Evolutionary conservation across 2,329 filamentous ascomycete genomes (phyloP).

Genomic region (Cladosporium austrohemisphaericum): DNA sequence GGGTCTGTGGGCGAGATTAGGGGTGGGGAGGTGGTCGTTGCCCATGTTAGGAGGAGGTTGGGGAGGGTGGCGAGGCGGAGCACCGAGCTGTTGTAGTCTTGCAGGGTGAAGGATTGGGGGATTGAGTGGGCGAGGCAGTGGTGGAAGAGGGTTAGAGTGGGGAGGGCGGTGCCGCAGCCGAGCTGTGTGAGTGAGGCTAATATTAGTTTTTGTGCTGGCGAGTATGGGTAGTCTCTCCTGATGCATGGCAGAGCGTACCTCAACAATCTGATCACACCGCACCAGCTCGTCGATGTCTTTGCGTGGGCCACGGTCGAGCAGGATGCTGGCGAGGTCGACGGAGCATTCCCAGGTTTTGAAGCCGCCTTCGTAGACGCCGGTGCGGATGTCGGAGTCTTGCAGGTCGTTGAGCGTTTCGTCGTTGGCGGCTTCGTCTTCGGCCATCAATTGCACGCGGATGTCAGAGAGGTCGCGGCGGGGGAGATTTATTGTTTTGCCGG

Average conservation of each 20-base stretch:
- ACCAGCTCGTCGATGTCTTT: constrained; percentile 49
- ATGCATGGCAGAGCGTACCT: constrained; percentile 31
- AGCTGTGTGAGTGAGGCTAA: background rate
- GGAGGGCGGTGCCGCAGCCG: constrained; percentile 74
- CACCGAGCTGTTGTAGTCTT: constrained; percentile 78
- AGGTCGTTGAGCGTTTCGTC: constrained; percentile 56
- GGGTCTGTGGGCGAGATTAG: constrained; percentile 16
- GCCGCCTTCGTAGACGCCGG: constrained; percentile 79
- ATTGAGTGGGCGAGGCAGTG: constrained; percentile 50
- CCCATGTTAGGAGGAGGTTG: constrained; percentile 70
- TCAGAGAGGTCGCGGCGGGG: constrained; percentile 79
- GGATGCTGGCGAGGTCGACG: constrained; percentile 69
- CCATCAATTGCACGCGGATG: constrained; percentile 76
- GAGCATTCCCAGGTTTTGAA: constrained; percentile 91
- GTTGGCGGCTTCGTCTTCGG: constrained; percentile 50
- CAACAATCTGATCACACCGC: constrained; percentile 48
- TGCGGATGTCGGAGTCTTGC: constrained; percentile 69
- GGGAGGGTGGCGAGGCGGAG: constrained; percentile 74
- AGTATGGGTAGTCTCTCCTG: too few species aligned
- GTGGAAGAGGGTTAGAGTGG: constrained; percentile 67
- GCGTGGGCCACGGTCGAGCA: constrained; percentile 46
- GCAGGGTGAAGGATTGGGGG: constrained; percentile 60
- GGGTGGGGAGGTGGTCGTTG: constrained; percentile 21
- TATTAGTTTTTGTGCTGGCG: background rate
- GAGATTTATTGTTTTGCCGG: constrained; percentile 52